These are phyloP conservation scores for Margaritispora aquatica DNA, from an alignment of 495 filamentous ascomycete species.

Conservation along the genomic window DNA sequence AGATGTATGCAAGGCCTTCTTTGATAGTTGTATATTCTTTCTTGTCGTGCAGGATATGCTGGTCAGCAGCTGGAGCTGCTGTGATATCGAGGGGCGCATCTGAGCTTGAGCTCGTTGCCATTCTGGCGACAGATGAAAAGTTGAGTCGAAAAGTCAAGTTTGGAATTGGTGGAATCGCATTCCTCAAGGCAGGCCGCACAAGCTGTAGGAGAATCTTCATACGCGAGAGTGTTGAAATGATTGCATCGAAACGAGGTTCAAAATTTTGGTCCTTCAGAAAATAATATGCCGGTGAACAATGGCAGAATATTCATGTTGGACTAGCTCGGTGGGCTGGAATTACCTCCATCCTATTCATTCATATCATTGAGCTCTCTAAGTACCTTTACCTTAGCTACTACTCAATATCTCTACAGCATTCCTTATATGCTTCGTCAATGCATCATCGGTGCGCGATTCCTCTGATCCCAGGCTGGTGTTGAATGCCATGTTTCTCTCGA, in stretches of 20 bases:
- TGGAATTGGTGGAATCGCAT: background rate
- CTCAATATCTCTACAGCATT: too few species aligned
- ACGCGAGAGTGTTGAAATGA: background rate
- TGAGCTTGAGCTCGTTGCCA: constrained; percentile 5
- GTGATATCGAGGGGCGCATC: constrained; percentile 19
- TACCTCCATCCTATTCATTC: too few species aligned
- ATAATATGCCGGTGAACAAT: background rate
- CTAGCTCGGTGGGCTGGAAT: background rate
- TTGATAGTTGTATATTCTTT: constrained; percentile 56
- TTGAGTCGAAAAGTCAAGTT: background rate
- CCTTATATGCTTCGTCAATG: too few species aligned
- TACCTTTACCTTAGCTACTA: too few species aligned
- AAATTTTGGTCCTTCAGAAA: background rate
- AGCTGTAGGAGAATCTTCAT: background rate
- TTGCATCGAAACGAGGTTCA: background rate
- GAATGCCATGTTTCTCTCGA: too few species aligned
- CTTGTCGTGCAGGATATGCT: constrained; percentile 35
- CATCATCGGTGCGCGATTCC: too few species aligned
- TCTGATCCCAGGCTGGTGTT: too few species aligned
- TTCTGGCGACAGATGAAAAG: background rate
- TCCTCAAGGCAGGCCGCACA: background rate
- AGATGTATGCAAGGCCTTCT: constrained; percentile 63
- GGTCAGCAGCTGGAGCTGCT: constrained; percentile 17
- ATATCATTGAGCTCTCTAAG: too few species aligned
- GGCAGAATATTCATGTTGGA: background rate